phyloP scores from a whole-genome alignment of 106 monocot species.

The Ottelia alismoides region DNA sequence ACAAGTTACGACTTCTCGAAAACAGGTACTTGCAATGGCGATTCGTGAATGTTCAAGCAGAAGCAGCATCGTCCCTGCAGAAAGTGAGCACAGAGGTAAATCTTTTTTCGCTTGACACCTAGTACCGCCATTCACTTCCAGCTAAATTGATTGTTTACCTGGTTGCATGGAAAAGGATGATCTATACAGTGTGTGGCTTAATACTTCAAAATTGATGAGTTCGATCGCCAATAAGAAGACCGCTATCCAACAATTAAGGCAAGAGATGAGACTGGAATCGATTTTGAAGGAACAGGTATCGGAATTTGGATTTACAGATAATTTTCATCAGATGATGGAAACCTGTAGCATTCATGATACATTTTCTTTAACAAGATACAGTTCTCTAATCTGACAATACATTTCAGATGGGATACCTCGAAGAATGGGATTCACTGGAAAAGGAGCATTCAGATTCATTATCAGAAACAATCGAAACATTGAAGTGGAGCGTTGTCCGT shows the following conservation, averaged over 20 bases:
- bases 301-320: slow-evolving; percentile 1
- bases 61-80: slow-evolving; percentile 33
- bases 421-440: slow-evolving; percentile 56
- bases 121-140: too few relatives aligned
- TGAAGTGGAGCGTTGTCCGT: slow-evolving; percentile 49
- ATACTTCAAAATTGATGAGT: slow-evolving; percentile 39
- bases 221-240: slow-evolving; percentile 38
- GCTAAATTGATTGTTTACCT: too few relatives aligned
- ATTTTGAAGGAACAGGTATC: slow-evolving; percentile 75
- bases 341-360: too few relatives aligned
- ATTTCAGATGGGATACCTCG: slow-evolving; percentile 47
- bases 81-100: slow-evolving; percentile 52
- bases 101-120: too few relatives aligned
- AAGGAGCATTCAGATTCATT: slow-evolving; percentile 53
- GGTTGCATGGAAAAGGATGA: slow-evolving; percentile 37
- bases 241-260: slow-evolving; percentile 34
- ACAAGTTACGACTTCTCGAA: slow-evolving; percentile 57
- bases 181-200: slow-evolving; percentile 46
- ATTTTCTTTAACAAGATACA: neutral
- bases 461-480: slow-evolving; percentile 49
- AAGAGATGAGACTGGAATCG: slow-evolving; percentile 37
- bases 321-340: too few relatives aligned
- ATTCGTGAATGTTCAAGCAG: slow-evolving; percentile 56
- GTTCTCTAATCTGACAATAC: neutral
- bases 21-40: slow-evolving; percentile 70